phyloP scores from a whole-genome alignment of 345 rosid species.

The Hirschfeldia incana region DNA sequence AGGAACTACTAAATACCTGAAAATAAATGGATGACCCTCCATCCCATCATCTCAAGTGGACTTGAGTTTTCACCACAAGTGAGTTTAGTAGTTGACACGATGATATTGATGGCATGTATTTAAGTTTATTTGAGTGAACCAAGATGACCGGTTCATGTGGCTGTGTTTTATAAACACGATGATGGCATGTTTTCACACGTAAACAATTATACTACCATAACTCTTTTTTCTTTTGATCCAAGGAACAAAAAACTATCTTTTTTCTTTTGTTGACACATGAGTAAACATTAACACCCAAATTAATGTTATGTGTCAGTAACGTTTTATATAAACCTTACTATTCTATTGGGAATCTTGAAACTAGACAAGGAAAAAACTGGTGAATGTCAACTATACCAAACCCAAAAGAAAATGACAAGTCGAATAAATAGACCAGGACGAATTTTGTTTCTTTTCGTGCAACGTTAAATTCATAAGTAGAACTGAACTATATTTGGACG shows the following conservation, averaged over 20 bases:
- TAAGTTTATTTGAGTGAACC: not conserved
- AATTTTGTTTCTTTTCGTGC: constrained; percentile 11
- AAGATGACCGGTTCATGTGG: not conserved
- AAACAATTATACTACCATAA: too few relatives aligned
- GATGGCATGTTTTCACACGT: not conserved
- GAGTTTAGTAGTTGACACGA: too few relatives aligned
- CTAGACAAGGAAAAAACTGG: constrained; percentile 7
- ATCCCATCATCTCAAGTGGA: too few relatives aligned
- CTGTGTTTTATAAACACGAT: constrained; percentile 7
- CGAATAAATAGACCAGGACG: constrained; percentile 8
- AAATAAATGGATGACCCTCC: too few relatives aligned
- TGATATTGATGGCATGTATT: too few relatives aligned
- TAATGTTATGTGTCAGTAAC: not conserved
- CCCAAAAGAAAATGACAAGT: not conserved
- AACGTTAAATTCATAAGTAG: not conserved
- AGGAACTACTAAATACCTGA: too few relatives aligned
- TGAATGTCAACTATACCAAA: constrained; percentile 23
- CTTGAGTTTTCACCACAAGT: too few relatives aligned
- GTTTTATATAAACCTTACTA: not conserved
- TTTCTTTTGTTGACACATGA: not conserved
- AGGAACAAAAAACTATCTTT: not conserved
- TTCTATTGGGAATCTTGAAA: not conserved
- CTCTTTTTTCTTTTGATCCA: not conserved
- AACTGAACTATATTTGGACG: too few relatives aligned
- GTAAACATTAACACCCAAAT: not conserved